These are phyloP conservation scores for Metschnikowia baotianmanensis DNA, from an alignment of 805 yeast species.

Conservation along the genomic window DNA sequence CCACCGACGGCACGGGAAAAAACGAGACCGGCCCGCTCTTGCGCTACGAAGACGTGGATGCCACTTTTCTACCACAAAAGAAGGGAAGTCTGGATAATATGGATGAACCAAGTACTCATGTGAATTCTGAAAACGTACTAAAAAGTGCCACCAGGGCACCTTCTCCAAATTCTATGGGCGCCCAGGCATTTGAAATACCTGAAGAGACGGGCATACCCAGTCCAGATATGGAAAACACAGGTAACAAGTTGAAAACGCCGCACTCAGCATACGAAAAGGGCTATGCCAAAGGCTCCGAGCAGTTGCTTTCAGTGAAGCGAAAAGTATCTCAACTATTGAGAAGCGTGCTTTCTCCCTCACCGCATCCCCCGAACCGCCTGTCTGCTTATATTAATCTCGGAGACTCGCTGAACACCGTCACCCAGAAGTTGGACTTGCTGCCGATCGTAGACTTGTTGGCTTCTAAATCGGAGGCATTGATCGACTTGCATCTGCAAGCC, in stretches of 20 bases:
- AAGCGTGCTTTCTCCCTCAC: constrained; percentile 2
- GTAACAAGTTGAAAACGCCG: constrained; percentile 4
- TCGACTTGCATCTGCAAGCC: constrained; percentile 23
- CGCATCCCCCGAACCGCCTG: background rate
- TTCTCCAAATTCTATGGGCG: constrained; percentile 5
- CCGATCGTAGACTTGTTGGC: constrained; percentile 32
- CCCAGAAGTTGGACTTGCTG: constrained; percentile 31
- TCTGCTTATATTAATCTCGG: constrained; percentile 21
- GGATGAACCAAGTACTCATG: too few relatives aligned
- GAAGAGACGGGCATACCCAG: constrained; percentile 16
- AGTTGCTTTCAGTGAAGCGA: constrained; percentile 24
- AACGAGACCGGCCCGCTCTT: constrained; percentile 6
- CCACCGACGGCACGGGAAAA: constrained; percentile 2
- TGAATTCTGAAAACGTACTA: background rate
- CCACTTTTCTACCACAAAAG: constrained; percentile 3
- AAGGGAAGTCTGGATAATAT: too few relatives aligned
- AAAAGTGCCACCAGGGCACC: background rate
- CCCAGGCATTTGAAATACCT: constrained; percentile 17
- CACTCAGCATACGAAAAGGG: constrained; percentile 36
- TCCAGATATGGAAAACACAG: constrained; percentile 26
- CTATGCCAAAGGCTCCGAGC: constrained; percentile 31
- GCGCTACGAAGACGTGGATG: constrained; percentile 12
- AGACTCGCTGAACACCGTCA: constrained; percentile 34
- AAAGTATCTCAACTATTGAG: constrained; percentile 9
- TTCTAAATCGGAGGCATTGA: constrained; percentile 28